Conservation (phyloP, 345 rosid genomes). For the Ceriops decandra region DNA sequence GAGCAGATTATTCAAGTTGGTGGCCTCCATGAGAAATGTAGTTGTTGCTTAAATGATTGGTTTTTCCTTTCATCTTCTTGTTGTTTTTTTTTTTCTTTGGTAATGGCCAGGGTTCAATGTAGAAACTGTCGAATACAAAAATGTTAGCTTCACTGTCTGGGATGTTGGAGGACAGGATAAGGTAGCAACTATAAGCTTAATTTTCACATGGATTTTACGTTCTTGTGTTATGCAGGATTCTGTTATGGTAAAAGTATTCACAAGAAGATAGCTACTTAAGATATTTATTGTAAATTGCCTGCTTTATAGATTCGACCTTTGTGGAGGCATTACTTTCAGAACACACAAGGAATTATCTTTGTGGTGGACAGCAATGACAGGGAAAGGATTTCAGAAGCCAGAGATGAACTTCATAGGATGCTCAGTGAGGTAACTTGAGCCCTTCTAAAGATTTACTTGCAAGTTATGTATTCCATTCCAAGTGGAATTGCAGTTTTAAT, state of each 20-base stretch:
- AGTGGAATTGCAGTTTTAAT: neutral
- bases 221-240: too few species aligned
- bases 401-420: constrained; percentile 62
- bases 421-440: constrained; percentile 40
- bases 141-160: constrained; percentile 72
- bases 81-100: too few species aligned
- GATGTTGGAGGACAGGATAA: constrained; percentile 69
- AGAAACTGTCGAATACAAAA: constrained; percentile 65
- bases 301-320: constrained; percentile 49
- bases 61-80: neutral
- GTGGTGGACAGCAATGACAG: constrained; percentile 68
- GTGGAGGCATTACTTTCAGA: constrained; percentile 67
- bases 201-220: neutral
- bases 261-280: neutral
- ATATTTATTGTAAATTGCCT: neutral
- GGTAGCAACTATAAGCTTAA: constrained; percentile 26
- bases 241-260: too few species aligned
- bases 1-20: too few species aligned
- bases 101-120: constrained; percentile 51
- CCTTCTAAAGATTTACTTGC: neutral
- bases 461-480: neutral
- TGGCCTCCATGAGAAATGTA: neutral
- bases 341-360: constrained; percentile 60
- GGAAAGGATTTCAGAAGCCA: constrained; percentile 55
- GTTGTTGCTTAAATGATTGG: neutral